Conservation (phyloP, 495 filamentous ascomycete genomes). For the Annulohypoxylon bovei region DNA sequence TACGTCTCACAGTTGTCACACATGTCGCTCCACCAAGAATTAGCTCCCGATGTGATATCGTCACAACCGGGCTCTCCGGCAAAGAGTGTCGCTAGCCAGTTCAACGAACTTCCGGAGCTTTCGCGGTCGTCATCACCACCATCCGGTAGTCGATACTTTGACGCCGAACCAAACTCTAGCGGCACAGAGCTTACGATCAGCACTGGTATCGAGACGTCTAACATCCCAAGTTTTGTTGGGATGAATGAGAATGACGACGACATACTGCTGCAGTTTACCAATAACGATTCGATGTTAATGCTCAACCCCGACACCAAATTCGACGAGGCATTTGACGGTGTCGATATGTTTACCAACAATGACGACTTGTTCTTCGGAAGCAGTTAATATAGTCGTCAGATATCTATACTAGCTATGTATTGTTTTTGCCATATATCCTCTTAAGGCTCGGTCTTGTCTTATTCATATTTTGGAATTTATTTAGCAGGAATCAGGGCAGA, state of each 20-base stretch:
- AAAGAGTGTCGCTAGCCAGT: slow-evolving; percentile 53
- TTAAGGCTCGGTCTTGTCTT: not conserved
- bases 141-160: slow-evolving; percentile 54
- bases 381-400: slow-evolving; percentile 36
- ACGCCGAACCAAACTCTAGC: slow-evolving; percentile 51
- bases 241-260: slow-evolving; percentile 49
- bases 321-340: slow-evolving; percentile 54
- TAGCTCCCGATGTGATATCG: slow-evolving; percentile 39
- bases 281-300: slow-evolving; percentile 54
- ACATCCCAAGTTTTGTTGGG: slow-evolving; percentile 47
- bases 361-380: slow-evolving; percentile 60
- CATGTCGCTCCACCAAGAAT: slow-evolving; percentile 41
- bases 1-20: slow-evolving; percentile 52
- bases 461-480: not conserved
- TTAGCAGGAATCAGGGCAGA: slow-evolving; percentile 1
- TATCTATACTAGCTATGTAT: slow-evolving; percentile 46
- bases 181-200: slow-evolving; percentile 41
- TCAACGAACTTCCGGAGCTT: slow-evolving; percentile 59
- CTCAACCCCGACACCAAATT: slow-evolving; percentile 52
- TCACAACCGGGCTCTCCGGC: slow-evolving; percentile 57
- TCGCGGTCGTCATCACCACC: slow-evolving; percentile 61
- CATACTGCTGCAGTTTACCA: slow-evolving; percentile 48
- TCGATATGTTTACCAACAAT: slow-evolving; percentile 54
- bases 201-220: slow-evolving; percentile 43
- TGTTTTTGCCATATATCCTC: slow-evolving; percentile 35